Base-by-base conservation (phyloP, 768 basidiomycete species). In the Pulveroboletus sp. region DNA sequence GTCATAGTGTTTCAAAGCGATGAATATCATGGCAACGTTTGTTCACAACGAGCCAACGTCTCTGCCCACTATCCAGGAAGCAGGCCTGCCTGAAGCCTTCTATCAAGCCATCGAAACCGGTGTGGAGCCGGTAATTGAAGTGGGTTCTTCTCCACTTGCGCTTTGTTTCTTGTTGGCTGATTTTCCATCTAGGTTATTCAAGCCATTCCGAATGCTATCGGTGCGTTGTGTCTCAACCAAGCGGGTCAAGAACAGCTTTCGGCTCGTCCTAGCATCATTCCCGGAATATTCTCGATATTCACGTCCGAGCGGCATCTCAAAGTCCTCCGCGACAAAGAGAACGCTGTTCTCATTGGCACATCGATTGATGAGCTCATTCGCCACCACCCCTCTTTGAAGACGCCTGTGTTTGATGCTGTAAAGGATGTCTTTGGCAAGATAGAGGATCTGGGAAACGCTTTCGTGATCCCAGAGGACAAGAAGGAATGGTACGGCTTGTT, bases 11-110 rank as follows among this genome's bases (percentile, higher is more conserved):
- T 45, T 9, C 27, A 45, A n/a, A 58, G 93, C 90, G 5, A 90
- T 94, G 73, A 93, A 94, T 65, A 87, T 94, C 61, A 91, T 97
- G 85, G 84, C 93, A 13, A 93, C 93, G 0, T 97, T 97, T 68
- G 85, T 98, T 9, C 95, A 99, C 74, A 99, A 98, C 56, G 97
- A 99, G 66, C 97, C 97, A 7, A 97, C 94, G 0, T 97, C 92
- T 14, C 72, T 99, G 48, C 74, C 82, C 2, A 85, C 95, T 45
- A 87, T 99, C 19, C 97, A 99, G 68, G 97, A 99, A 67, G 79
- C 84, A 23, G 83, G 86, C 6, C 69, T 99, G 4, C 97, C 97
- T 1, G 89, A 93, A 59, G 78, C 83, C 0, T 92, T 99, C 60
- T 98, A 94, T 69, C 78, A 79, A 48, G 80, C 87, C 4, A 81